These are phyloP conservation scores for Petunia axillaris DNA, from an alignment of 257 asterid genomes.

Conservation along the genomic window DNA sequence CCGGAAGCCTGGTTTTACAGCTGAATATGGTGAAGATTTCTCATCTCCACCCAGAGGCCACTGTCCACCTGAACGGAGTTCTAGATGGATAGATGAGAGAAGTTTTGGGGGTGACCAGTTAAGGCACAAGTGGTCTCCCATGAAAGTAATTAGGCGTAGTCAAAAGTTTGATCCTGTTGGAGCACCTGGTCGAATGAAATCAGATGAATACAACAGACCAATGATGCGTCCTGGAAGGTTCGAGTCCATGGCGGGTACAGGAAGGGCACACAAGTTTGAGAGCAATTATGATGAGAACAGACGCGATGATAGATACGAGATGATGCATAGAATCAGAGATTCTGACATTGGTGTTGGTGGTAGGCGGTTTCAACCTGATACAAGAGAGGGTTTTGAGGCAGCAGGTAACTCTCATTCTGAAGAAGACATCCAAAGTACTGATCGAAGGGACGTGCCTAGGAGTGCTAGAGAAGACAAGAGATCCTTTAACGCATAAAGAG, in stretches of 20 bases:
- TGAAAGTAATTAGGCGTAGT: conserved; percentile 44
- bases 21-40: conserved; percentile 55
- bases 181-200: conserved; percentile 47
- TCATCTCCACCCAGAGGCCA: conserved; percentile 60
- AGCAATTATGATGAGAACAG: conserved; percentile 46
- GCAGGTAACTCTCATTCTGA: conserved; percentile 33
- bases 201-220: conserved; percentile 52
- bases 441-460: conserved; percentile 42
- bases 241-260: conserved; percentile 34
- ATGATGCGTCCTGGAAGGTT: conserved; percentile 44
- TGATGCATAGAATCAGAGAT: conserved; percentile 34
- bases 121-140: conserved; percentile 62
- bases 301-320: conserved; percentile 33
- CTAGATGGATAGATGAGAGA: conserved; percentile 53
- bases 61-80: conserved; percentile 50
- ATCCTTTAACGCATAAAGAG: conserved; percentile 19
- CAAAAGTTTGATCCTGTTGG: conserved; percentile 49
- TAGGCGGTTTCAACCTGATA: conserved; percentile 38
- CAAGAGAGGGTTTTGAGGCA: conserved; percentile 35
- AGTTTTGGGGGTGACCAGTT: conserved; percentile 43
- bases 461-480: conserved; percentile 36
- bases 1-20: conserved; percentile 50
- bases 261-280: conserved; percentile 39
- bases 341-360: conserved; percentile 33
- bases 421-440: conserved; percentile 37